Evolutionary conservation across 2,329 filamentous ascomycete species (phyloP).

Genomic region (Penicillium fuscoglaucum): DNA sequence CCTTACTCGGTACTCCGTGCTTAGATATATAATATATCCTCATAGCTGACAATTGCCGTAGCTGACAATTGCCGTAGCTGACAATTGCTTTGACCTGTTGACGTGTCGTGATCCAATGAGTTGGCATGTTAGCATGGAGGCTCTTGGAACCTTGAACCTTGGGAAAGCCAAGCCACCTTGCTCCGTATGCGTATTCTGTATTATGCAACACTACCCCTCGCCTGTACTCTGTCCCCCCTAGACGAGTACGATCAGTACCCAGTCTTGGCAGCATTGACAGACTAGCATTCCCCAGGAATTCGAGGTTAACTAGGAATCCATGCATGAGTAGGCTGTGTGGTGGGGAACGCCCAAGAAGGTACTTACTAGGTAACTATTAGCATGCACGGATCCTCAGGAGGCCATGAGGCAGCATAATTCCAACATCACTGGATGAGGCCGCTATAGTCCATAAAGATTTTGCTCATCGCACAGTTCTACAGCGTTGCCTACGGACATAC

Average conservation of each 20-base stretch:
- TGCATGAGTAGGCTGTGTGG: not conserved
- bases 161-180: conserved; percentile 5
- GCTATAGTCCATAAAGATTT: not conserved
- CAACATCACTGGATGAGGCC: not conserved
- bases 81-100: conserved; percentile 1
- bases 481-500: not conserved
- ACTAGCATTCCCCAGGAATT: conserved; percentile 11
- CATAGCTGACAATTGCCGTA: not conserved
- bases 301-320: not conserved
- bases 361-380: not conserved
- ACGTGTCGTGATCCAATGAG: not conserved
- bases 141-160: not conserved
- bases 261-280: conserved; percentile 5
- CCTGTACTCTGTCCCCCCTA: not conserved
- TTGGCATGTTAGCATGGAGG: conserved; percentile 7
- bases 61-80: conserved; percentile 1
- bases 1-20: no score
- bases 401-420: conserved; percentile 5
- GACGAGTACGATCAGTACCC: not conserved
- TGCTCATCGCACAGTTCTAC: not conserved
- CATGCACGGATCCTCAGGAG: not conserved
- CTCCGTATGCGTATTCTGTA: not conserved
- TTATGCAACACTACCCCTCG: conserved; percentile 4
- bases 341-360: not conserved
- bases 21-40: not conserved